Percentiles rank a stretch among this genome's conserved stretches.
Evolutionary conservation across 495 filamentous ascomycete genomes (phyloP).

Genomic region (Talaromyces liani): DNA sequence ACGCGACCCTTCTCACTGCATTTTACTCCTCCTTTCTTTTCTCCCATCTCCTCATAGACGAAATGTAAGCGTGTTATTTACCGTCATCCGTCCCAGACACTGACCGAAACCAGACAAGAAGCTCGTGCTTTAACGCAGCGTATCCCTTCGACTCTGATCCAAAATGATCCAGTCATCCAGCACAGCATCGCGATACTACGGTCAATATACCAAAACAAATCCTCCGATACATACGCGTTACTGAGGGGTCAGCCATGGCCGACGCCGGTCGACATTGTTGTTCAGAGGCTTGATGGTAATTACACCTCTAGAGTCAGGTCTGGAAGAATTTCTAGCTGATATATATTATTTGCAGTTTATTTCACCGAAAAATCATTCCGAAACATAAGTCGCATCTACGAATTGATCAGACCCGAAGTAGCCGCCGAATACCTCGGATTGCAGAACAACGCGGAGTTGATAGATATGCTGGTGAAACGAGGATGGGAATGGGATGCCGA

Average conservation of each 20-base stretch:
- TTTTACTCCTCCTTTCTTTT: conserved; percentile 48
- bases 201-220: conserved; percentile 42
- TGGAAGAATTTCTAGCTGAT: not conserved
- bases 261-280: conserved; percentile 27
- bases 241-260: conserved; percentile 39
- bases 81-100: not conserved
- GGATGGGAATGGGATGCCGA: conserved; percentile 43
- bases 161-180: conserved; percentile 34
- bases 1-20: conserved; percentile 29
- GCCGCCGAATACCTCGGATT: conserved; percentile 43
- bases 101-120: conserved; percentile 31
- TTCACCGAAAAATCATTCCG: conserved; percentile 42
- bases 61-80: conserved; percentile 31
- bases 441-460: conserved; percentile 19
- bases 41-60: conserved; percentile 42
- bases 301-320: not conserved
- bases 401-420: conserved; percentile 36
- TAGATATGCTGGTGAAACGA: conserved; percentile 32
- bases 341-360: conserved; percentile 22
- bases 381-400: conserved; percentile 41
- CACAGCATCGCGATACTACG: conserved; percentile 38
- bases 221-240: conserved; percentile 34
- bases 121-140: conserved; percentile 44
- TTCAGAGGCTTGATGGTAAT: conserved; percentile 37
- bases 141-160: conserved; percentile 30